Evolutionary conservation across 805 yeast species (phyloP), one percentile per base, ranked within the genome.

Genomic region (Komagataella pastoris): DNA sequence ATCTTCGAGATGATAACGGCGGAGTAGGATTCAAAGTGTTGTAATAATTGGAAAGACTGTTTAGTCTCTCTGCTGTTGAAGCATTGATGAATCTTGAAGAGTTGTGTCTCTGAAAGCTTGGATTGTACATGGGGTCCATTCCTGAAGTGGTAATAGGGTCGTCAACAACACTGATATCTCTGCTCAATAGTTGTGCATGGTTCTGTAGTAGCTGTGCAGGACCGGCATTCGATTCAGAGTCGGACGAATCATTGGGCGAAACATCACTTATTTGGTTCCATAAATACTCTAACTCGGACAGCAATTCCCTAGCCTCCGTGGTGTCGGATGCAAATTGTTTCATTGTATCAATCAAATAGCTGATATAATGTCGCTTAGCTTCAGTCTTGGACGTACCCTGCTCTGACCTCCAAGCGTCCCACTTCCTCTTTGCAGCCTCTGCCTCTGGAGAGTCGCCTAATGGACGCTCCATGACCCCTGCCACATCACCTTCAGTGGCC

Each of bases 401-500:
- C 58, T 85, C 86, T 21, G 75, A 64, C 56, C 83, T 80, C 96
- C 96, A 88, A 0, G 95, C 88, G 58, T 85, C 90, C 84, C 89
- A 85, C 62, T 88, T 87, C 57, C 80, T 75, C 60, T 77, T 77
- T 7, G 83, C 84, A 3, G 81, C 82, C 56, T 76, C 83, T 58
- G 80, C 87, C 56, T 81, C 88, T 7, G 77, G 45, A 1, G 76
- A 65, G 46, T 63, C 65, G 3, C 89, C 90, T 1, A 65, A 64
- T 0, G 91, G 91, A 48, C 88, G 68, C 2, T 76, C 74, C 79
- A 85, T 75, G 46, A 83, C 71, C 2, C 83, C 83, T 49, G 75
- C 76, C 7, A 85, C 88, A 62, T 88, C 80, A 6, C 96, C 96
- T 65, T 86, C 91, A 4, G 95, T 88, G 1, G 95, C 90, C 62